These are phyloP conservation scores for Fusarium coicis DNA, from an alignment of 2,329 filamentous ascomycete species.

Conservation along the genomic window DNA sequence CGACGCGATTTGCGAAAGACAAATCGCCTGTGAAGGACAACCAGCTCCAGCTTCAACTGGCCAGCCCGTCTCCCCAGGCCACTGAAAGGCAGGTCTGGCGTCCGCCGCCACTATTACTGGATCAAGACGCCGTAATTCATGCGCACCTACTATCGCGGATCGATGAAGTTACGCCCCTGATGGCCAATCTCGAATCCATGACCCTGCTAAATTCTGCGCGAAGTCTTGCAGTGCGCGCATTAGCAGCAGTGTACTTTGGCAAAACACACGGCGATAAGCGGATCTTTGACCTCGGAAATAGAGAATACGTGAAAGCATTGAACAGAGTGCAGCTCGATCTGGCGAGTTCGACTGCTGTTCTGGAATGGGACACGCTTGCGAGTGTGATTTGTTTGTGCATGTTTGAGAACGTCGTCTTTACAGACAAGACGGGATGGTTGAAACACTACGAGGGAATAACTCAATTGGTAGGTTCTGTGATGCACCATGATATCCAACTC, in stretches of 20 bases:
- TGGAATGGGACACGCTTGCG: slow-evolving; percentile 19
- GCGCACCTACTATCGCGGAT: slow-evolving; percentile 6
- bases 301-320: slow-evolving; percentile 2
- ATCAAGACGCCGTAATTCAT: slow-evolving; percentile 8
- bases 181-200: neutral
- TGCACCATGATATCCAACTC: accelerated
- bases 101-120: neutral
- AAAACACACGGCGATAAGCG: slow-evolving; percentile 1
- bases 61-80: accelerated
- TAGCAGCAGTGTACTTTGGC: slow-evolving; percentile 19
- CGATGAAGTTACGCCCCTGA: slow-evolving; percentile 1
- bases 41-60: neutral
- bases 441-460: slow-evolving; percentile 20
- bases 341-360: neutral
- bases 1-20: neutral
- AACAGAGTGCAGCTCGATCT: neutral
- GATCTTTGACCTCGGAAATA: neutral
- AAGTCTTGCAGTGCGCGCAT: neutral
- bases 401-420: slow-evolving; percentile 23
- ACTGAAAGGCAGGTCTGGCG: accelerated
- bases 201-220: neutral
- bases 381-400: slow-evolving; percentile 19
- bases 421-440: slow-evolving; percentile 8
- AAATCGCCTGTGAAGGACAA: neutral
- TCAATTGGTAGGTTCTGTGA: neutral